phyloP scores from a whole-genome alignment of 306 rosid species.

The Inga laurina region DNA sequence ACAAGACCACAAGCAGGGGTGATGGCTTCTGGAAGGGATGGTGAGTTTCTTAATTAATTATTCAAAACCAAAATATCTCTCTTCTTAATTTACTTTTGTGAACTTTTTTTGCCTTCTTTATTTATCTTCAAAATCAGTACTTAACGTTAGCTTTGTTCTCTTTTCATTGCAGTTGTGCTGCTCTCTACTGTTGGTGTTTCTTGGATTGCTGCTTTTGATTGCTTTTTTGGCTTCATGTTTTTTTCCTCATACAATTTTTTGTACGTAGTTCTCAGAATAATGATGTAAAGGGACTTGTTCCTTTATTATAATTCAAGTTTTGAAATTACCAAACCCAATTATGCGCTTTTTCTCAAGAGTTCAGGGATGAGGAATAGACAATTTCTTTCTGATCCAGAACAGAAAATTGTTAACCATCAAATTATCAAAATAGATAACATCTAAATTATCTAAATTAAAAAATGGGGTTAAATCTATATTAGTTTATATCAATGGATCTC shows the following conservation, averaged over 20 bases:
- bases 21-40: constrained; percentile 70
- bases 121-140: background rate
- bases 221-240: too few species aligned
- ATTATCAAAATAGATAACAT: too few species aligned
- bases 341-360: background rate
- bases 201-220: constrained; percentile 21
- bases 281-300: background rate
- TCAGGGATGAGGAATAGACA: background rate
- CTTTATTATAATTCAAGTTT: background rate
- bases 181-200: constrained; percentile 60
- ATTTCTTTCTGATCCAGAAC: too few species aligned
- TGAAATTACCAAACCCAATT: background rate
- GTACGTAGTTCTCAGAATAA: background rate
- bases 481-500: too few species aligned
- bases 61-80: background rate
- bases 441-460: too few species aligned
- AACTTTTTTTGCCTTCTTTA: background rate
- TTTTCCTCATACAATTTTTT: too few species aligned
- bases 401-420: too few species aligned
- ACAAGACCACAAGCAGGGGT: constrained; percentile 43
- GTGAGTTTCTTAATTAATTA: constrained; percentile 22
- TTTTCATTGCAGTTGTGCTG: constrained; percentile 54
- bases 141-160: background rate
- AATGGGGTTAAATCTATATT: too few species aligned
- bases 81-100: background rate